phyloP scores from a whole-genome alignment of 176 grass and related monocot genomes.

The Juncus inflexus region DNA sequence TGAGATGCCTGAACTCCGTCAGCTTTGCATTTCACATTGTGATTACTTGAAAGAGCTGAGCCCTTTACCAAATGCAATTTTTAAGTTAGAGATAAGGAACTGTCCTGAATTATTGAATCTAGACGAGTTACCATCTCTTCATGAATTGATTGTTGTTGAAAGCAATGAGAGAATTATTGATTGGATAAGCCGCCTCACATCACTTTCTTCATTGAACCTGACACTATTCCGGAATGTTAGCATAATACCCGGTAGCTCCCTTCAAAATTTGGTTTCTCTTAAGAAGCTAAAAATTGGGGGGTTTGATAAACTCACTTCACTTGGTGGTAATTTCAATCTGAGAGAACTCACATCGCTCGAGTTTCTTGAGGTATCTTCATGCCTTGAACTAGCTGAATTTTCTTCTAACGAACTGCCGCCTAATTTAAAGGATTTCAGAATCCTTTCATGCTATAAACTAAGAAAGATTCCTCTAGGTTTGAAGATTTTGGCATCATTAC shows the following conservation, averaged over 20 bases:
- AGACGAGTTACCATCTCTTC: neutral
- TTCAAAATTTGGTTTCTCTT: neutral
- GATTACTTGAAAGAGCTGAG: conserved; percentile 7
- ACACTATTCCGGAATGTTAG: neutral
- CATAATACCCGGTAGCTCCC: neutral
- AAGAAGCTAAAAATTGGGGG: conserved; percentile 26
- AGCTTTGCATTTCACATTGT: conserved; percentile 18
- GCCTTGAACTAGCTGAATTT: conserved; percentile 27
- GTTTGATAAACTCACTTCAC: neutral
- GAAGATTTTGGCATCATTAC: conserved; percentile 9
- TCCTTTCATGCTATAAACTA: conserved; percentile 23
- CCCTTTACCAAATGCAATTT: conserved; percentile 3
- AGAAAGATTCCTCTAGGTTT: conserved; percentile 25
- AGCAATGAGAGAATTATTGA: neutral
- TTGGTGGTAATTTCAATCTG: neutral
- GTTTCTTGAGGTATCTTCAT: conserved; percentile 27
- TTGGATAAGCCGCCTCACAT: conserved; percentile 14
- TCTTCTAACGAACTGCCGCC: conserved; percentile 2
- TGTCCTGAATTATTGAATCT: conserved; percentile 11
- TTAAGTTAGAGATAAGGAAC: conserved; percentile 25
- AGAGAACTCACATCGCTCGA: conserved; percentile 10
- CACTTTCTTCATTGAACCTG: conserved; percentile 22
- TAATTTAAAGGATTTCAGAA: conserved; percentile 11
- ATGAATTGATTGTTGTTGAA: too few relatives aligned
- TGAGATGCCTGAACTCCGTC: conserved; percentile 27